These are phyloP conservation scores for Paramecium sexaurelia DNA, from an alignment of 73 alveolate species.

Conservation along the genomic window DNA sequence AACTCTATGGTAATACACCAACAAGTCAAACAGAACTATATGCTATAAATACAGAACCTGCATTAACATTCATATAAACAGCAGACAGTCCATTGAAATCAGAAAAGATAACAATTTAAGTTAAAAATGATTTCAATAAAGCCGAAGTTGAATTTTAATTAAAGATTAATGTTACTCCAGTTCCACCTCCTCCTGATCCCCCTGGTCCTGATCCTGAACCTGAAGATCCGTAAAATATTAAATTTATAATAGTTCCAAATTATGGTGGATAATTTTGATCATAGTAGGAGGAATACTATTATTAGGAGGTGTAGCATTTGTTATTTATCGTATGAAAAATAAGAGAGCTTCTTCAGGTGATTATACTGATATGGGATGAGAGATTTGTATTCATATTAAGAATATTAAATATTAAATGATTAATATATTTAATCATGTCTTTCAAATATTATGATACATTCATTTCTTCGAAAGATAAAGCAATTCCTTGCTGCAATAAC, in stretches of 20 bases:
- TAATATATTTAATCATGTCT: neutral
- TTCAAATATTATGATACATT: neutral
- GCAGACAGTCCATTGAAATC: neutral
- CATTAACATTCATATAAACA: neutral
- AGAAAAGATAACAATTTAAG: neutral
- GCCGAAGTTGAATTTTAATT: neutral
- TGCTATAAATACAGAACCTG: neutral
- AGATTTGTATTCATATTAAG: neutral
- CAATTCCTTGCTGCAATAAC: slow-evolving; percentile 1
- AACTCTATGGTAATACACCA: neutral
- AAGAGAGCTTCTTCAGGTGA: neutral
- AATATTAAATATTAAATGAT: neutral
- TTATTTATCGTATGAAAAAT: neutral
- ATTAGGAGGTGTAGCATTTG: neutral
- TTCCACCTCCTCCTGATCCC: neutral
- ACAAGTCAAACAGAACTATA: neutral
- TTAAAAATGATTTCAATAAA: slow-evolving; percentile 1
- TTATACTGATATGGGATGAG: neutral
- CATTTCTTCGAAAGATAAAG: neutral
- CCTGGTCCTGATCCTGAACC: neutral
- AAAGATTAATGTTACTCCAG: neutral
- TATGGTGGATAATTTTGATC: slow-evolving; percentile 27
- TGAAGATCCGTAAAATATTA: neutral
- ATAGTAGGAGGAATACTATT: neutral
- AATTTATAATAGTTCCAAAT: neutral